These are phyloP conservation scores for Protomyces macrosporus DNA, from an alignment of 1,139 yeast genomes.

Conservation along the genomic window DNA sequence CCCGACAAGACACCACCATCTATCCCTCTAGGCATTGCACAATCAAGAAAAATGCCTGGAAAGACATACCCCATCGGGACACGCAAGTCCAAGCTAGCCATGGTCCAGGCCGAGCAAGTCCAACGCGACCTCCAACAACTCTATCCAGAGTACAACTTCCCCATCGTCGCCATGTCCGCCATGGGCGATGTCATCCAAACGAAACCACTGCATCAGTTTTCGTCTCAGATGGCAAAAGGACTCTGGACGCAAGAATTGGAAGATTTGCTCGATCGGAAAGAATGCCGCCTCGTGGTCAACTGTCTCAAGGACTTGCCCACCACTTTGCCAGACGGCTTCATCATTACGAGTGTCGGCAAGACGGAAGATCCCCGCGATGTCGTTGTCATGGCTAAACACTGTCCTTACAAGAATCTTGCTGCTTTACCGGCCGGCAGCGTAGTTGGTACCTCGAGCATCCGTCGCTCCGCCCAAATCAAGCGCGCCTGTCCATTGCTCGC, in stretches of 20 bases:
- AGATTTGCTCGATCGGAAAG: conserved; percentile 61
- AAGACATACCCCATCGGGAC: conserved; percentile 55
- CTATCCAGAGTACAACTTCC: conserved; percentile 61
- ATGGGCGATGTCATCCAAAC: conserved; percentile 83
- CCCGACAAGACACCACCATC: no score
- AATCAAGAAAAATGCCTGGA: not conserved
- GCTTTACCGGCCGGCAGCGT: conserved; percentile 81
- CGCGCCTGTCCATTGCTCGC: conserved; percentile 53
- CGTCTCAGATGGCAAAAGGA: conserved; percentile 69
- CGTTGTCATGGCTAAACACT: conserved; percentile 66
- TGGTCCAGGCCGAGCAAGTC: conserved; percentile 74
- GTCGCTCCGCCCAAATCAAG: conserved; percentile 77
- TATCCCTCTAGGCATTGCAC: no score
- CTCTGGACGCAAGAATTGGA: conserved; percentile 96
- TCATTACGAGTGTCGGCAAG: conserved; percentile 76
- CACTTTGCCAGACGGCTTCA: conserved; percentile 79
- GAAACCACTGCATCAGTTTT: conserved; percentile 79
- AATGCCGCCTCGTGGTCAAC: conserved; percentile 85
- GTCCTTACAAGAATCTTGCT: conserved; percentile 55
- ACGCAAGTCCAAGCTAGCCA: conserved; percentile 80
- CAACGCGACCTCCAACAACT: conserved; percentile 53
- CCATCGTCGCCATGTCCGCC: conserved; percentile 74
- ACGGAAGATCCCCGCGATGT: conserved; percentile 75
- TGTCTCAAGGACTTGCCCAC: conserved; percentile 96
- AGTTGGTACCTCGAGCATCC: conserved; percentile 89